Percentiles rank a stretch among this genome's conserved stretches.
phyloP scores from a whole-genome alignment of 805 yeast species.

The Suhomyces vadensis region DNA sequence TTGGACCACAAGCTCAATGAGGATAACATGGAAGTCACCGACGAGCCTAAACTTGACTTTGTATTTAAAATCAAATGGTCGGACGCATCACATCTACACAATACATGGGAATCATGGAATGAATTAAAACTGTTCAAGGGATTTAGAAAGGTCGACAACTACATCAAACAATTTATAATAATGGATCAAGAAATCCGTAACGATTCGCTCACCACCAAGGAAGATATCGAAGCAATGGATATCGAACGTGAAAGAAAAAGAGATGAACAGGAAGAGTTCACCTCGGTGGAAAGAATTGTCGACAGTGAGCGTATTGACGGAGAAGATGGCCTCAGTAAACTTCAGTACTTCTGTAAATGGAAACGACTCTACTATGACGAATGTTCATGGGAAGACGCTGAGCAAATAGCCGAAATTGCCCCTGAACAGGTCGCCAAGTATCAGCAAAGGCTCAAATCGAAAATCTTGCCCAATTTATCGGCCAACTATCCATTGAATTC shows the following conservation, averaged over 20 bases:
- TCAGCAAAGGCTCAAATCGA: slow-evolving; percentile 78
- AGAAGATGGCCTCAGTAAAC: slow-evolving; percentile 63
- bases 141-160: slow-evolving; percentile 83
- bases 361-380: slow-evolving; percentile 89
- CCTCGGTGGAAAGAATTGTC: slow-evolving; percentile 85
- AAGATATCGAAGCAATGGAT: slow-evolving; percentile 92
- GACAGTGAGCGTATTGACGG: slow-evolving; percentile 72
- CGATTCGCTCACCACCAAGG: slow-evolving; percentile 83
- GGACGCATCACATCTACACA: slow-evolving; percentile 85
- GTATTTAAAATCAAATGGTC: slow-evolving; percentile 80
- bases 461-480: slow-evolving; percentile 78
- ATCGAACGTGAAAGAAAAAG: slow-evolving; percentile 81
- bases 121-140: slow-evolving; percentile 62
- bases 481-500: slow-evolving; percentile 67
- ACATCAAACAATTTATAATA: slow-evolving; percentile 73
- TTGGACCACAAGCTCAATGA: slow-evolving; percentile 41
- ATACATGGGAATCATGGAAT: slow-evolving; percentile 84
- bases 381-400: slow-evolving; percentile 96
- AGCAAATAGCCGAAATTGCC: slow-evolving; percentile 77
- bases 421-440: slow-evolving; percentile 82
- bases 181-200: slow-evolving; percentile 72
- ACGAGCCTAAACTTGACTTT: slow-evolving; percentile 59
- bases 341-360: slow-evolving; percentile 92
- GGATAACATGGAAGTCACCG: slow-evolving; percentile 41
- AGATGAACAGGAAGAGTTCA: slow-evolving; percentile 82